Percentiles rank a stretch among this genome's conserved stretches.
Conservation (phyloP, 306 rosid species). For the Leucaena leucocephala region DNA sequence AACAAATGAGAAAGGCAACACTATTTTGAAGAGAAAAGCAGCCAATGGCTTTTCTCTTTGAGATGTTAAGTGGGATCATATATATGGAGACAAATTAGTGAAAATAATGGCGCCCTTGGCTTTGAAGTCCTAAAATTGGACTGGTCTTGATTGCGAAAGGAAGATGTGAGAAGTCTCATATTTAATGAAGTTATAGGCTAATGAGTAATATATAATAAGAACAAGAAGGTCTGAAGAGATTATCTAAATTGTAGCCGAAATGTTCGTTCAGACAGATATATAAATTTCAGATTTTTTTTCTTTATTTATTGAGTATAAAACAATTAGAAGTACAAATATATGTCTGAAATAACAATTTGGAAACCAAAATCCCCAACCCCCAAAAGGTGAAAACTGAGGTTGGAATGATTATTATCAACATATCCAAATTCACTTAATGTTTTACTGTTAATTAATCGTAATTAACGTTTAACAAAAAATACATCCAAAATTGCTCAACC, state of each 20-base stretch:
- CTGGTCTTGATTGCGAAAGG: too few species aligned
- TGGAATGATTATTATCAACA: background rate
- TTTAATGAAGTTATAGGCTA: too few species aligned
- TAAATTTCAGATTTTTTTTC: background rate
- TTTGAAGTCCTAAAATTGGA: background rate
- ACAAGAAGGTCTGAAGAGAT: background rate
- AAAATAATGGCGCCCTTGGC: background rate
- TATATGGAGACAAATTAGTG: conserved; percentile 32
- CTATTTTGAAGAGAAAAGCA: conserved; percentile 42
- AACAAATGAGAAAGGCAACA: conserved; percentile 45
- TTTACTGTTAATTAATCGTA: background rate
- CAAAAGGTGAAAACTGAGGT: background rate
- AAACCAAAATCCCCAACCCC: background rate
- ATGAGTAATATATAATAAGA: too few species aligned
- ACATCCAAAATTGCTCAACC: background rate
- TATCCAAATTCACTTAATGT: background rate
- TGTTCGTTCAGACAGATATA: background rate
- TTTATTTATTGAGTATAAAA: background rate
- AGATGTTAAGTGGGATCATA: conserved; percentile 57
- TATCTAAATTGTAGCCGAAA: background rate
- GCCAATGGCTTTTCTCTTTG: conserved; percentile 45
- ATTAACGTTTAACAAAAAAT: background rate
- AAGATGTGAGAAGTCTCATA: too few species aligned
- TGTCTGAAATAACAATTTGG: background rate
- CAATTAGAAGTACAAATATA: background rate